Evolutionary conservation across 805 yeast genomes (phyloP).

Genomic region (Komagataella pastoris): DNA sequence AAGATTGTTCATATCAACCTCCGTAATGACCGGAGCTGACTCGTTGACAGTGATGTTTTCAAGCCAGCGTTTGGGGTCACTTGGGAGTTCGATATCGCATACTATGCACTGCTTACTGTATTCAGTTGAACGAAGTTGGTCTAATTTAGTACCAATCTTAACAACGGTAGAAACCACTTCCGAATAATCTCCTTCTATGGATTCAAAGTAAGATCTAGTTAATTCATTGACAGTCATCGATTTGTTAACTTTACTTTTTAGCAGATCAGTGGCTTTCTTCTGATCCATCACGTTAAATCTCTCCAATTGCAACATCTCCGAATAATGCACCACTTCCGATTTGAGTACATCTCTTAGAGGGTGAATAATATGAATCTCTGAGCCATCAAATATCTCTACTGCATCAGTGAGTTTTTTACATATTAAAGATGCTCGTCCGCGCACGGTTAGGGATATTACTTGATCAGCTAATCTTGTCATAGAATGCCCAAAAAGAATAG

Average conservation of each 20-base stretch:
- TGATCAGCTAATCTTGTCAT: conserved; percentile 78
- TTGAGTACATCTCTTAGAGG: conserved; percentile 69
- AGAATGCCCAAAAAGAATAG: conserved; percentile 61
- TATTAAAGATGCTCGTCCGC: conserved; percentile 72
- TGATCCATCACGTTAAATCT: not conserved
- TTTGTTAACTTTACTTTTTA: conserved; percentile 33
- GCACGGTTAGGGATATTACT: conserved; percentile 66
- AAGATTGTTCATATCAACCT: conserved; percentile 20
- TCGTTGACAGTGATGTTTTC: conserved; percentile 50
- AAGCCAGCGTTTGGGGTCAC: conserved; percentile 55
- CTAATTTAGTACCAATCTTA: conserved; percentile 71
- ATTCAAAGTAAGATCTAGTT: conserved; percentile 55
- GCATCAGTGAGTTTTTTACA: conserved; percentile 37
- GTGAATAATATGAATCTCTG: conserved; percentile 33
- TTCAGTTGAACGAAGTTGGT: conserved; percentile 22
- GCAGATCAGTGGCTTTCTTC: conserved; percentile 5
- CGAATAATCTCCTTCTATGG: conserved; percentile 68
- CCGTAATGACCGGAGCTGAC: conserved; percentile 32
- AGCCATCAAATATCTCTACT: conserved; percentile 15
- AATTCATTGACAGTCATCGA: conserved; percentile 76
- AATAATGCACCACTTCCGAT: conserved; percentile 52
- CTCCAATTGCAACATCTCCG: conserved; percentile 24
- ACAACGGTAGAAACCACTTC: conserved; percentile 89
- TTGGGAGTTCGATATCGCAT: conserved; percentile 41
- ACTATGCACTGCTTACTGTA: conserved; percentile 29